Evolutionary conservation across 1,139 yeast species (phyloP), one percentile per base, ranked within the genome.

Genomic region (Kurtzmaniella quercitrusa): DNA sequence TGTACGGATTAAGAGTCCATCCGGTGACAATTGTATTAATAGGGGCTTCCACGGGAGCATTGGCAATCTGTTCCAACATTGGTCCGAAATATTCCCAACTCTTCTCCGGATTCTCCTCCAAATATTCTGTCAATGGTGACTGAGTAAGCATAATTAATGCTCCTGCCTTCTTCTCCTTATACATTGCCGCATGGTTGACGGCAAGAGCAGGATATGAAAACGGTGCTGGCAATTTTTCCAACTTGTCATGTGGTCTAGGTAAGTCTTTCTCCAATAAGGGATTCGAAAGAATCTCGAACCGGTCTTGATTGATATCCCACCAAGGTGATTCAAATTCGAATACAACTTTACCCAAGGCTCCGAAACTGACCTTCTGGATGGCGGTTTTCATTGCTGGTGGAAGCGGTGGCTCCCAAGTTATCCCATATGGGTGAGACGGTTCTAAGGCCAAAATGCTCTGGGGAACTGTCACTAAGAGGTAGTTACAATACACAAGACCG

Each of bases 271-370:
- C 17, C 10, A 37, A 23, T 3, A 19, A 18, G 1, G 8, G 68
- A 17, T 62, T 60, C 0, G 80, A 70, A 4, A 81, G 48, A 1
- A 81, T 69, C 31, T 73, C 62, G 50, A 80, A 73, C 40, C 85
- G 61, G 56, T 83, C 90, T 27, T 63, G 63, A 18, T 65, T 59
- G 3, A 54, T 56, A 43, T 79, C 75, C 96, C 96, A 88, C 73
- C 86, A 85, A 1, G 76, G 66, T 1, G 60, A 48, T 11, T 78
- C 81, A 56, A 88, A 89, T 57, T 85, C 94, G 50, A 89, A 73
- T 0, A 85, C 67, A 5, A 86, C 82, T 60, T 89, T 89, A 0
- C 96, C 96, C 42, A 89, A 63, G 1, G 86, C 78, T 0, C 89
- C 91, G 59, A 80, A 82, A 51, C 82, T 83, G 47, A 84, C 70